Base-by-base conservation (phyloP, 495 filamentous ascomycete species). In the Niebla homalea region DNA sequence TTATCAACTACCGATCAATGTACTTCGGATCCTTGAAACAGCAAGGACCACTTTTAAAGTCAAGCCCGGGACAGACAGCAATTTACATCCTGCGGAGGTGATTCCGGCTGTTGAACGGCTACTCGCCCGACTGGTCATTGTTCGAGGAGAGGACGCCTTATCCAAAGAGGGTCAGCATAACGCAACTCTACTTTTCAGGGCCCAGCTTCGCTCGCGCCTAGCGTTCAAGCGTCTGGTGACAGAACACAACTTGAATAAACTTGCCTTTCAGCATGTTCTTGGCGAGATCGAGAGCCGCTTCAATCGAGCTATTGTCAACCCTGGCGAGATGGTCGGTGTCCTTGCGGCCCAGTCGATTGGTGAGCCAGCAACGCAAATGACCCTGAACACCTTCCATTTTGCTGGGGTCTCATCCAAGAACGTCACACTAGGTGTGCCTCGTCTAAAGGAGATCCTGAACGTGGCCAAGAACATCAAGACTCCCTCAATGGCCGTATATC, bases 401-500 rank as follows among this genome's bases (percentile, higher is more conserved):
- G 88, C 92, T 66, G 92, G 92, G 93, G 88, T 98, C 39, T 93
- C 93, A 1, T 94, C 92, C 20, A 99, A 99, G 81, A 99, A 97
- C 74, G 88, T 97, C 44, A 99, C 92, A 20, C 84, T 97, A 47
- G 92, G 92, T 85, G 92, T 99, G 21, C 92, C 92, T 43, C 89
- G 92, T 78, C 75, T 99, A 18, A 99, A 99, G 78, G 92, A 99
- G 69, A 97, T 99, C 78, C 71, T 99, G 36, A 97, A 99, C 63
- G 85, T 97, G 38, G 90, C 92, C 2, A 85, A 80, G 51, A 93
- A 96, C 62, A 94, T 99, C 73, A 99, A 99, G 75, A 99, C 92
- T 0, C 92, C 92, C 5, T 89, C 87, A 15, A 96, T 96, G 90
- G 80, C 83, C 41, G 86, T 99, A n/a, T 94, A 88, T 59, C 79